Conservation (phyloP, 2,329 filamentous ascomycete genomes). For the Ophiostoma quercus region DNA sequence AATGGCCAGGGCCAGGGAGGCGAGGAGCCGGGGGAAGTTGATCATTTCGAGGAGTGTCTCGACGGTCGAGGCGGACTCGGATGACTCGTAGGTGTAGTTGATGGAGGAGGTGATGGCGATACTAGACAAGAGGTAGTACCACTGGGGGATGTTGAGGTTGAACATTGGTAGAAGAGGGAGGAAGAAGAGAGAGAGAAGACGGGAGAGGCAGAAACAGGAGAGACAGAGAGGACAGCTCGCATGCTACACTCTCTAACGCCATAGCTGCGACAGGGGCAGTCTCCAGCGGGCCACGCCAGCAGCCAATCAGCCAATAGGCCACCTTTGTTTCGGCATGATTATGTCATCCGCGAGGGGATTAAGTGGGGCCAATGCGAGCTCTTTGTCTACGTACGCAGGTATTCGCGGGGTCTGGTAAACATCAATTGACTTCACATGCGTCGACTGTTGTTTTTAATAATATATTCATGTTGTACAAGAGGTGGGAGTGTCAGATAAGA, state of each 20-base stretch:
- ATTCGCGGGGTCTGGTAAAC: background rate
- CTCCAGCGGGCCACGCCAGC: background rate
- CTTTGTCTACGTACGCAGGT: background rate
- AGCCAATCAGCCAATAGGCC: background rate
- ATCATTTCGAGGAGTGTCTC: slow-evolving; percentile 53
- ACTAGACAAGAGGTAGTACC: slow-evolving; percentile 17
- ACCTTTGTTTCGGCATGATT: slow-evolving; percentile 3
- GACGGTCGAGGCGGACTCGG: background rate
- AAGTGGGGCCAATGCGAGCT: slow-evolving; percentile 2
- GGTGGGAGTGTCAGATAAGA: slow-evolving; percentile 1
- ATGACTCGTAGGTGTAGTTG: slow-evolving; percentile 3
- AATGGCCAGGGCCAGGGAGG: slow-evolving; percentile 70
- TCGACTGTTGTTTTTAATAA: too few species aligned
- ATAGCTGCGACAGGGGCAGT: background rate
- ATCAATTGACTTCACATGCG: too few species aligned
- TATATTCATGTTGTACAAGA: background rate
- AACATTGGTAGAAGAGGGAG: background rate
- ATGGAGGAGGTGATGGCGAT: slow-evolving; percentile 5
- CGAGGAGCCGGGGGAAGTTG: slow-evolving; percentile 63
- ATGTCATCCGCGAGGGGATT: slow-evolving; percentile 2
- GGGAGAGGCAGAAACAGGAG: background rate
- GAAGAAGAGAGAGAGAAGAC: background rate
- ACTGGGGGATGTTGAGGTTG: slow-evolving; percentile 17
- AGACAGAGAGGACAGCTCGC: background rate
- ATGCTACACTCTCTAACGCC: background rate